Conservation (phyloP, 2,329 filamentous ascomycete genomes). For the Penicillium sumatraense region DNA sequence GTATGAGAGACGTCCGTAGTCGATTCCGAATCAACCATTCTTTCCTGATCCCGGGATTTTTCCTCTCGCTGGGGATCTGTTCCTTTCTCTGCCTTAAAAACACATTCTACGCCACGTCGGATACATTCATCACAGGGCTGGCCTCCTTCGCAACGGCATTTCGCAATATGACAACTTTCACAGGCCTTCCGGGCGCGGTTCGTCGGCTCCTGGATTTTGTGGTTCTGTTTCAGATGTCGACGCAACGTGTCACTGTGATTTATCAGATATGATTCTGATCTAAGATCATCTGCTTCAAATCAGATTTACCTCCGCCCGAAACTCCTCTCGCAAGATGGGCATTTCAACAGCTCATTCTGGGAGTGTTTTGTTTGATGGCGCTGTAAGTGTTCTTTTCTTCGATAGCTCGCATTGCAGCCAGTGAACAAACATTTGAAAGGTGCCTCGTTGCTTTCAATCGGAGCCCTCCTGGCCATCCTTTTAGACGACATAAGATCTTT, state of each 20-base stretch:
- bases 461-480: not conserved
- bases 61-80: not conserved
- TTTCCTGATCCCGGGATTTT: not conserved
- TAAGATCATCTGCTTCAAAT: not conserved
- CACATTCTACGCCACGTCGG: slow-evolving; percentile 22
- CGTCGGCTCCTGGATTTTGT: slow-evolving; percentile 14
- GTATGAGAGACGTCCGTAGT: not conserved
- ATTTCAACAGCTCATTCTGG: slow-evolving; percentile 14
- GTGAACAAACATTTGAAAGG: slow-evolving; percentile 14
- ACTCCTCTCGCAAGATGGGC: slow-evolving; percentile 17
- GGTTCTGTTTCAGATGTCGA: slow-evolving; percentile 27
- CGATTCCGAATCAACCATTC: too few species aligned
- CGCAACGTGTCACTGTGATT: slow-evolving; percentile 31
- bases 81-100: slow-evolving; percentile 9
- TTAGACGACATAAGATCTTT: not conserved
- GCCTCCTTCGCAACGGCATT: slow-evolving; percentile 26
- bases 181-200: slow-evolving; percentile 23
- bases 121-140: slow-evolving; percentile 22
- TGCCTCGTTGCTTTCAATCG: not conserved
- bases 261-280: not conserved
- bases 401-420: slow-evolving; percentile 27
- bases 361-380: slow-evolving; percentile 28
- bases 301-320: slow-evolving; percentile 25
- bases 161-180: slow-evolving; percentile 18
- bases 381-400: slow-evolving; percentile 30